Evolutionary conservation across 2,329 filamentous ascomycete species (phyloP), one percentile per base, ranked within the genome.

Genomic region (Colletotrichum zoysiae): DNA sequence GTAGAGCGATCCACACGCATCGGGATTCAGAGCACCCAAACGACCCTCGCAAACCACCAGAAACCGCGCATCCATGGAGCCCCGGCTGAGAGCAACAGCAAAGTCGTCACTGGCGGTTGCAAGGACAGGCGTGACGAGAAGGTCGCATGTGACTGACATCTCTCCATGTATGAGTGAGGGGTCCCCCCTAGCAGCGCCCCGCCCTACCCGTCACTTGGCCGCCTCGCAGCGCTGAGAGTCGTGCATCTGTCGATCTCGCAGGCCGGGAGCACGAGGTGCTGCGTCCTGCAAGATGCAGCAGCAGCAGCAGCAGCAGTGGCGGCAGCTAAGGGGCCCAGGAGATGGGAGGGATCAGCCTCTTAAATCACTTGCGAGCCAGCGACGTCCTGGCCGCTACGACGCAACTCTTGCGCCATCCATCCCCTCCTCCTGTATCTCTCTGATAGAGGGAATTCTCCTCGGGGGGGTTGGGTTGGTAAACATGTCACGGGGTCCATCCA

Each of bases 331-430:
- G 35, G 55, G 38, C n/a, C 53, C 38, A 44, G 67, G 55, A 26
- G 33, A 58, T 23, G 16, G 35, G 55, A n/a, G 20, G n/a, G 55
- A 40, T 30, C 46, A 50, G 23, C 58, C 50, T 62, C 44, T 40
- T 40, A 35, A 63, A 62, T 53, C 57, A 61, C 58, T 65, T 72
- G 55, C 70, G 65, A 72, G 70, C 64, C 65, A 65, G 53, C 68
- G 30, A 72, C 58, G 69, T 53, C 58, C 46, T 59, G 42, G 53
- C 69, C 58, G 65, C 65, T 46, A 46, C 58, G 23, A 63, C 48
- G 44, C 56, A 42, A 42, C 53, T 71, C 26, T 30, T 53, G 59
- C 38, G 50, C 35, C 65, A 42, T 44, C 35, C 65, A 42, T 44
- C 44, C 48, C 67, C n/a, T 53, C n/a, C 55, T 23, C 26, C 59